Evolutionary conservation across 345 rosid species (phyloP).

Genomic region (Raphanus sativus): DNA sequence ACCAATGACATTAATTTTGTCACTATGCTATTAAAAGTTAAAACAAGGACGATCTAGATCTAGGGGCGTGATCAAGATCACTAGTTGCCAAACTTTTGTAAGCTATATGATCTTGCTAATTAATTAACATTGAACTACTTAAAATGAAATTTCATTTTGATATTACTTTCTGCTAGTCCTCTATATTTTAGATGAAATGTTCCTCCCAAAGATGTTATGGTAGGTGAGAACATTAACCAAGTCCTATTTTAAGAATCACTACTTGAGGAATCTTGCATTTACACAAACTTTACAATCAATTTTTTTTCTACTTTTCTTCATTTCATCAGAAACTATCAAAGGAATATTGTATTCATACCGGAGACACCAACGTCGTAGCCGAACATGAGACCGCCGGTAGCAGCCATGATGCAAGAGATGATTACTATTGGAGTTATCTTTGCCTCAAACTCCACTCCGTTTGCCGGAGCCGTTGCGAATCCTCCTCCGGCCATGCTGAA

Average conservation of each 20-base stretch:
- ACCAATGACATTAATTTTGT: not conserved
- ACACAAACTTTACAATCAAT: not conserved
- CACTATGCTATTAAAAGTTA: not conserved
- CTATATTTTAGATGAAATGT: constrained; percentile 15
- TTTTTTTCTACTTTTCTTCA: not conserved
- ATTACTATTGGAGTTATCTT: constrained; percentile 91
- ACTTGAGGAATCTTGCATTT: constrained; percentile 1
- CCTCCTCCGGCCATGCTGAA: constrained; percentile 74
- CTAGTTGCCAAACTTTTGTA: not conserved
- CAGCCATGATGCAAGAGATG: constrained; percentile 90
- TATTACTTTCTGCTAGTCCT: not conserved
- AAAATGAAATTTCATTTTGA: not conserved
- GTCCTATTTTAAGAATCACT: not conserved
- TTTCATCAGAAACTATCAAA: not conserved
- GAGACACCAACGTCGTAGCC: constrained; percentile 95
- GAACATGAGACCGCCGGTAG: constrained; percentile 97
- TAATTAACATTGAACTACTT: constrained; percentile 1
- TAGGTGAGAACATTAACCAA: constrained; percentile 7
- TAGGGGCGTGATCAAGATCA: not conserved
- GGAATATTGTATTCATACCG: constrained; percentile 44
- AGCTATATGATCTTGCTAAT: not conserved
- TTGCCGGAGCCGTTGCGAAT: constrained; percentile 46
- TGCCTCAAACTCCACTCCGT: constrained; percentile 79
- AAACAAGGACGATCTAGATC: not conserved
- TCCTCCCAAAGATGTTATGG: constrained; percentile 6